These are phyloP conservation scores for Rhizopus microsporus DNA, from an alignment of 371 early-diverging fungal species.

Conservation along the genomic window DNA sequence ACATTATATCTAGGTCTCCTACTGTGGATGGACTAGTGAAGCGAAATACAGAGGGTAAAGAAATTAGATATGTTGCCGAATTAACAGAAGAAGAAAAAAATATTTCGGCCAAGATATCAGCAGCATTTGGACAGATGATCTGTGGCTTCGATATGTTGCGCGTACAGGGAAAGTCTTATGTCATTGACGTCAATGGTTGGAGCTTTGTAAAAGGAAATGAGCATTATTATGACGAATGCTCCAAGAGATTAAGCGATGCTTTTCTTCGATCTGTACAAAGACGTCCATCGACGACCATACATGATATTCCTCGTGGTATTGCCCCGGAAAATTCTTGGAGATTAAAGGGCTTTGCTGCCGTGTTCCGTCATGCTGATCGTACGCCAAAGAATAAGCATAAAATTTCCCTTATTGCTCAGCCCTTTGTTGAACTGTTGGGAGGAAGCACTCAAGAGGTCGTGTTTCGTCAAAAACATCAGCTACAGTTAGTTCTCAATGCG, in stretches of 20 bases:
- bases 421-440: constrained; percentile 71
- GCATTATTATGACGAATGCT: constrained; percentile 89
- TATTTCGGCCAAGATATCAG: constrained; percentile 78
- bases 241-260: constrained; percentile 66
- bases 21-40: constrained; percentile 97
- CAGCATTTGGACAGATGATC: constrained; percentile 89
- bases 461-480: constrained; percentile 72
- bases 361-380: constrained; percentile 96
- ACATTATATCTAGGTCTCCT: constrained; percentile 69
- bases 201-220: constrained; percentile 98
- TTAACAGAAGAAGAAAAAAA: constrained; percentile 82
- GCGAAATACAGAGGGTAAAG: constrained; percentile 96
- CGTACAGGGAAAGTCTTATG: constrained; percentile 81
- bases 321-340: constrained; percentile 83
- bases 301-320: constrained; percentile 56
- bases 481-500: constrained; percentile 69
- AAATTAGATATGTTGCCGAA: constrained; percentile 88
- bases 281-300: constrained; percentile 59
- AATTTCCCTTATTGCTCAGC: constrained; percentile 64
- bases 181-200: constrained; percentile 99
- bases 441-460: constrained; percentile 80
- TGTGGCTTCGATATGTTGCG: constrained; percentile 97
- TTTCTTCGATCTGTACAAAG: constrained; percentile 42
- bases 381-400: constrained; percentile 98
- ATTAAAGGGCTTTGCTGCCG: constrained; percentile 89